Percentiles rank a stretch among this genome's conserved stretches.
phyloP scores from a whole-genome alignment of 1,284 basidiomycete genomes.

The Austroboletus novae-zelandiae region DNA sequence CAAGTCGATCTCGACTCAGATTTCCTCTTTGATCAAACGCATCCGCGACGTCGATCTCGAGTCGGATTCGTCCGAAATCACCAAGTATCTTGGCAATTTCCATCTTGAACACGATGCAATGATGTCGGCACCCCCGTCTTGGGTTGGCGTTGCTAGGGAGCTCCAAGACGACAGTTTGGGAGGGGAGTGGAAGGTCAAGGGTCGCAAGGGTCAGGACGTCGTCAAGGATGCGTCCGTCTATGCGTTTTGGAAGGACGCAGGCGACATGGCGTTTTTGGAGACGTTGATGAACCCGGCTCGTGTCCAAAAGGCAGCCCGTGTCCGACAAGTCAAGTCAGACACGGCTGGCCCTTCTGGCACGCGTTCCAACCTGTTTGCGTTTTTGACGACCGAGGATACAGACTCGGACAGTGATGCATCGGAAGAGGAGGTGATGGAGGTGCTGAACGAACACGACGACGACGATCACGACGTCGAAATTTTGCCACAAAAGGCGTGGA shows the following conservation, averaged over 20 bases:
- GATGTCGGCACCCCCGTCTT: constrained; percentile 40
- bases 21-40: constrained; percentile 43
- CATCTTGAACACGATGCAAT: constrained; percentile 44
- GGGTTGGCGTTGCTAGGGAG: constrained; percentile 36
- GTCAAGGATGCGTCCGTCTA: constrained; percentile 39
- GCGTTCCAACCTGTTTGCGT: constrained; percentile 16
- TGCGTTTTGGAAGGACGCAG: constrained; percentile 44
- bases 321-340: too few species aligned
- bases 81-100: constrained; percentile 37
- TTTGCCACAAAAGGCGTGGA: constrained; percentile 32
- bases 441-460: constrained; percentile 8
- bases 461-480: constrained; percentile 11
- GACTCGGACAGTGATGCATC: not conserved
- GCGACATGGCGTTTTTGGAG: constrained; percentile 43
- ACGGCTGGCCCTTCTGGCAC: not conserved
- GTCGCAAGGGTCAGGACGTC: constrained; percentile 16
- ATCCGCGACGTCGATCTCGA: constrained; percentile 39
- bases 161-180: constrained; percentile 21
- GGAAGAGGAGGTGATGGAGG: constrained; percentile 11
- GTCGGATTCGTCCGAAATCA: constrained; percentile 36
- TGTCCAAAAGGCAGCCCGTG: not conserved
- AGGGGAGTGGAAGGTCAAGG: constrained; percentile 20
- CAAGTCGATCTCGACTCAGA: constrained; percentile 44
- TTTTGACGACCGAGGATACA: constrained; percentile 14
- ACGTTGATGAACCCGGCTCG: not conserved